phyloP scores from a whole-genome alignment of 2,329 filamentous ascomycete genomes.

The Penicillium capsulatum region DNA sequence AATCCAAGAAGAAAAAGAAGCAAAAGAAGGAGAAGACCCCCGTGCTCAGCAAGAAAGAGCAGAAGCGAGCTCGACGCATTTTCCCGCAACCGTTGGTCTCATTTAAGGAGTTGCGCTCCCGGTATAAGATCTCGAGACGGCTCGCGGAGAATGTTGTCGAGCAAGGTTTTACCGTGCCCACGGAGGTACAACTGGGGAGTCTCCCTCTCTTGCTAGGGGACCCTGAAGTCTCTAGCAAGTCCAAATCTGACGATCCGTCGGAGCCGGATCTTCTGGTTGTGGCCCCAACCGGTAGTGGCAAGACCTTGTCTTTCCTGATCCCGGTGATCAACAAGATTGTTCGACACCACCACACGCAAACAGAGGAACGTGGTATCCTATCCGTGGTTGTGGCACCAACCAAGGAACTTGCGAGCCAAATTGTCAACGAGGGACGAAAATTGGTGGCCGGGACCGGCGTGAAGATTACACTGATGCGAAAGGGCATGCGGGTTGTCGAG shows the following conservation, averaged over 20 bases:
- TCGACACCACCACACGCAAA: conserved; percentile 48
- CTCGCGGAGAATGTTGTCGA: conserved; percentile 72
- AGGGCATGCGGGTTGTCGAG: conserved; percentile 68
- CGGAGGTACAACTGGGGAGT: conserved; percentile 86
- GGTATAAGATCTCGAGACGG: conserved; percentile 68
- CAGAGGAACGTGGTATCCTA: conserved; percentile 57
- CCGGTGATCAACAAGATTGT: conserved; percentile 76
- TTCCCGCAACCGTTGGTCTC: conserved; percentile 75
- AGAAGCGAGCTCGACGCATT: conserved; percentile 53
- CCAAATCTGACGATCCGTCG: conserved; percentile 16
- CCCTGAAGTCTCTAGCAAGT: conserved; percentile 36
- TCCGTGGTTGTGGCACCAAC: conserved; percentile 74
- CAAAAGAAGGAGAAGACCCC: conserved; percentile 46
- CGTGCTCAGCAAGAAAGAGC: conserved; percentile 44
- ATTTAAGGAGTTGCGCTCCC: conserved; percentile 67
- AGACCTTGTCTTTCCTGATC: conserved; percentile 89
- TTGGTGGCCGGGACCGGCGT: conserved; percentile 71
- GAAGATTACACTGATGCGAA: conserved; percentile 75
- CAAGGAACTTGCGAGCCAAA: conserved; percentile 75
- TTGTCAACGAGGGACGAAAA: conserved; percentile 78
- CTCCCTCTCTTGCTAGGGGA: conserved; percentile 69
- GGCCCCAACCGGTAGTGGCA: conserved; percentile 92
- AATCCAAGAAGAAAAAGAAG: conserved; percentile 53
- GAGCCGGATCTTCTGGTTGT: conserved; percentile 76
- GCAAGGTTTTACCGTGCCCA: conserved; percentile 85